Evolutionary conservation across 768 basidiomycete species (phyloP).

Genomic region (Leccinellum luteum): DNA sequence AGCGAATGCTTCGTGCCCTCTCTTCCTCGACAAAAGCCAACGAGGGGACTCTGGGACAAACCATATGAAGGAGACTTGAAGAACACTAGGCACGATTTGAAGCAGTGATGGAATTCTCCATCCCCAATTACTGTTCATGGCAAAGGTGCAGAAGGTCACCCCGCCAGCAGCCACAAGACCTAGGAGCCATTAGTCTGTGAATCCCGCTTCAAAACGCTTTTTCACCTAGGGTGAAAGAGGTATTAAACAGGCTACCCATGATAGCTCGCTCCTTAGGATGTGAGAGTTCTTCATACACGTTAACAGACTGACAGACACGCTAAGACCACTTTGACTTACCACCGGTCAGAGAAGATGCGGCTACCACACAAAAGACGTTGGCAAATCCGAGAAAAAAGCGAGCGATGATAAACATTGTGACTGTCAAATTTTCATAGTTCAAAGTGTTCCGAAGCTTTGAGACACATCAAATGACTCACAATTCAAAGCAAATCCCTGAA

Average conservation of each 20-base stretch:
- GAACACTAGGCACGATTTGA: not conserved
- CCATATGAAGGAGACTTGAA: not conserved
- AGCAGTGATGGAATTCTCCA: not conserved
- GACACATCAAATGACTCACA: not conserved
- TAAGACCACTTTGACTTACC: not conserved
- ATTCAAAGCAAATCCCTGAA: constrained; percentile 7
- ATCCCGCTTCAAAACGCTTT: not conserved
- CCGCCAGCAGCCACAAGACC: not conserved
- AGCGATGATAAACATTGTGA: constrained; percentile 9
- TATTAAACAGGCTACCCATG: constrained; percentile 2
- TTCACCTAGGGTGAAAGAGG: not conserved
- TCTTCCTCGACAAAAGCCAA: not conserved
- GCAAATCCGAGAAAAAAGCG: not conserved
- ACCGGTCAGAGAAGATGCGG: not conserved
- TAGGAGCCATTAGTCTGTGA: not conserved
- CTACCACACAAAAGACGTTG: not conserved
- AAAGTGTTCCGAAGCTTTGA: not conserved
- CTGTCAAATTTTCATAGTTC: not conserved
- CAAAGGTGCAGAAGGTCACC: not conserved
- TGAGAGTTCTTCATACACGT: constrained; percentile 7
- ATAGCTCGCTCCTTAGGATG: constrained; percentile 17
- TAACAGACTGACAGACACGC: not conserved
- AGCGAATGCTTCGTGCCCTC: not conserved
- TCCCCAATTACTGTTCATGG: not conserved
- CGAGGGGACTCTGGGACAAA: not conserved